Evolutionary conservation across 2,329 filamentous ascomycete genomes (phyloP).

Genomic region (Ophiostoma australiae): DNA sequence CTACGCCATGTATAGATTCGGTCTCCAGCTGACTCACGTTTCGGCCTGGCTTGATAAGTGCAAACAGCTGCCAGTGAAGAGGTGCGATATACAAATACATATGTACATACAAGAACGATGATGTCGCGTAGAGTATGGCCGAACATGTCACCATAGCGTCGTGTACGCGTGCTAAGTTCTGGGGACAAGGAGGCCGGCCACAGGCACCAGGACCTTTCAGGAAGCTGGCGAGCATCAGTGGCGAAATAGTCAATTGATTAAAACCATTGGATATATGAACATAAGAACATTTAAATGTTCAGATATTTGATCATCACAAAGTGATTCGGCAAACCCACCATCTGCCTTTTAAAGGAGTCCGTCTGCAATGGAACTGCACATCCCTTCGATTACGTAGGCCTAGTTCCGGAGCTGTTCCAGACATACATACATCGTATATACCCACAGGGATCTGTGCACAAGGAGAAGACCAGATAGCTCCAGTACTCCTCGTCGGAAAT

Average conservation of each 20-base stretch:
- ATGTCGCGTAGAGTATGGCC: not conserved
- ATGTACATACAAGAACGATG: no score
- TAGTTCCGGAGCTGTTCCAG: not conserved
- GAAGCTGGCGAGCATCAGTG: not conserved
- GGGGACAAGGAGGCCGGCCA: not conserved
- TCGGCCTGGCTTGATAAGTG: not conserved
- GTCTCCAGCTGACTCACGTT: not conserved
- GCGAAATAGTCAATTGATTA: not conserved
- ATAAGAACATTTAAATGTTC: no score
- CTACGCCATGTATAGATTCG: not conserved
- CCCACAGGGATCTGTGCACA: conserved; percentile 6
- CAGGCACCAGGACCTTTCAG: not conserved
- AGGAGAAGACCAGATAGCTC: not conserved
- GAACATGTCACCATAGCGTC: not conserved
- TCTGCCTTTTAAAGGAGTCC: not conserved
- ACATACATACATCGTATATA: not conserved
- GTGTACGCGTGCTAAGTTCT: not conserved
- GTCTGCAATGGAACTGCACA: conserved; percentile 9
- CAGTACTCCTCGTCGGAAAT: conserved; percentile 4
- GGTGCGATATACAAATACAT: not conserved
- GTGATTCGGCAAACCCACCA: not conserved
- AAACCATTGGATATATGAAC: no score
- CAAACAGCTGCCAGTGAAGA: not conserved
- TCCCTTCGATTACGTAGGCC: not conserved
- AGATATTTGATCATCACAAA: no score